Evolutionary conservation across 1,139 yeast species (phyloP).

Genomic region (Tardiomyces digboiensis): DNA sequence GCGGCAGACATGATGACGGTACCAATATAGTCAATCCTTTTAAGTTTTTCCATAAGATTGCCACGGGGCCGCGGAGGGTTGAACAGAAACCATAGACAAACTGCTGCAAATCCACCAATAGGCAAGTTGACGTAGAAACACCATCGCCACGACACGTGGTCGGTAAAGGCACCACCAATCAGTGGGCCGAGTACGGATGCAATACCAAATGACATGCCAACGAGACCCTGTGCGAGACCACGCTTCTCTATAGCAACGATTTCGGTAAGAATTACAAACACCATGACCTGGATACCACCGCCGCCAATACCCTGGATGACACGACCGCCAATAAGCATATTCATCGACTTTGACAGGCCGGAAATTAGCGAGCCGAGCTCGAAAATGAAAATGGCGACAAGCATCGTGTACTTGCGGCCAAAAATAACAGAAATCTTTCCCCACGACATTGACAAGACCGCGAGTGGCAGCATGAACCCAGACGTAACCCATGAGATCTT

Average conservation of each 20-base stretch:
- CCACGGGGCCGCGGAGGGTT: constrained; percentile 40
- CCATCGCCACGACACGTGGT: constrained; percentile 70
- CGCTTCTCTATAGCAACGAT: constrained; percentile 51
- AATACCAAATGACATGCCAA: constrained; percentile 45
- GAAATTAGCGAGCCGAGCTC: constrained; percentile 39
- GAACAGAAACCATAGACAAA: constrained; percentile 37
- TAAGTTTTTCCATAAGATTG: constrained; percentile 32
- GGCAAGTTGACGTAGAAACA: constrained; percentile 68
- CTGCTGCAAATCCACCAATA: constrained; percentile 48
- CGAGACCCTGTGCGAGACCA: constrained; percentile 29
- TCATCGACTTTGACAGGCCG: constrained; percentile 48
- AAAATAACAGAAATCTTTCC: constrained; percentile 36
- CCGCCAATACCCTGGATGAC: constrained; percentile 68
- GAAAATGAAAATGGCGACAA: constrained; percentile 14
- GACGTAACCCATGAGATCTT: constrained; percentile 54
- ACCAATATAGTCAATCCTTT: constrained; percentile 35
- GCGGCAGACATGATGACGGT: constrained; percentile 19
- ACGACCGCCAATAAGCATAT: constrained; percentile 59
- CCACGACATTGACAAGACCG: constrained; percentile 49
- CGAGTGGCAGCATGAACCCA: constrained; percentile 51
- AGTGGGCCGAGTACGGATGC: constrained; percentile 60
- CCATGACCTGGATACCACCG: constrained; percentile 56
- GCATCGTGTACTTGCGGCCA: constrained; percentile 16
- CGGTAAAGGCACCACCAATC: constrained; percentile 51
- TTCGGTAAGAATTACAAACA: constrained; percentile 50